Evolutionary conservation across 305 asterid species (phyloP).

Genomic region (Striga hermonthica): DNA sequence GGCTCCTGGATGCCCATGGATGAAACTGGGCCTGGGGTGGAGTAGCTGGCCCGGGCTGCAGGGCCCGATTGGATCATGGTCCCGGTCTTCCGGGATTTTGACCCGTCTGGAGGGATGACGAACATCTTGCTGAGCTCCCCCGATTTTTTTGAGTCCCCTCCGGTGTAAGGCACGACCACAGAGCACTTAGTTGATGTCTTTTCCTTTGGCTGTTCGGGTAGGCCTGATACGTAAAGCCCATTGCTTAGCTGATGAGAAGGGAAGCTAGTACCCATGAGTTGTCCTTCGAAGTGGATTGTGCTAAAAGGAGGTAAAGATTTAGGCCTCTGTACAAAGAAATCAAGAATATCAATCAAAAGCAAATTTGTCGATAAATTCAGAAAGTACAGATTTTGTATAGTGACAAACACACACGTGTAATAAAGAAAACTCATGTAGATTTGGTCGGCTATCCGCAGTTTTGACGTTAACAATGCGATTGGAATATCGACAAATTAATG

Average conservation of each 20-base stretch:
- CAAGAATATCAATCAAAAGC: conserved; percentile 27
- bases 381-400: not conserved
- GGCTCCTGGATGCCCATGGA: conserved; percentile 46
- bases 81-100: conserved; percentile 84
- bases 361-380: conserved; percentile 15
- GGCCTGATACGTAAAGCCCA: conserved; percentile 93
- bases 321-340: too few relatives aligned
- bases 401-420: too few relatives aligned
- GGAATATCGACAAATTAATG: not conserved
- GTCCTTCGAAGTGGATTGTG: too few relatives aligned
- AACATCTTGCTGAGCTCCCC: conserved; percentile 98
- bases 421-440: not conserved
- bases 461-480: conserved; percentile 10
- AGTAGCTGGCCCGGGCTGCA: conserved; percentile 63
- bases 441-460: not conserved
- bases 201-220: conserved; percentile 94
- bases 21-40: conserved; percentile 71
- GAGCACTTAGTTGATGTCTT: conserved; percentile 76
- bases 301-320: too few relatives aligned
- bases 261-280: conserved; percentile 83
- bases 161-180: conserved; percentile 91
- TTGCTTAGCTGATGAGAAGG: conserved; percentile 97
- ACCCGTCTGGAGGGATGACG: conserved; percentile 70
- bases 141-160: conserved; percentile 88
- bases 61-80: conserved; percentile 51